These are phyloP conservation scores for Cylindrodendrum hubeiense DNA, from an alignment of 2,329 filamentous ascomycete genomes.

Conservation along the genomic window DNA sequence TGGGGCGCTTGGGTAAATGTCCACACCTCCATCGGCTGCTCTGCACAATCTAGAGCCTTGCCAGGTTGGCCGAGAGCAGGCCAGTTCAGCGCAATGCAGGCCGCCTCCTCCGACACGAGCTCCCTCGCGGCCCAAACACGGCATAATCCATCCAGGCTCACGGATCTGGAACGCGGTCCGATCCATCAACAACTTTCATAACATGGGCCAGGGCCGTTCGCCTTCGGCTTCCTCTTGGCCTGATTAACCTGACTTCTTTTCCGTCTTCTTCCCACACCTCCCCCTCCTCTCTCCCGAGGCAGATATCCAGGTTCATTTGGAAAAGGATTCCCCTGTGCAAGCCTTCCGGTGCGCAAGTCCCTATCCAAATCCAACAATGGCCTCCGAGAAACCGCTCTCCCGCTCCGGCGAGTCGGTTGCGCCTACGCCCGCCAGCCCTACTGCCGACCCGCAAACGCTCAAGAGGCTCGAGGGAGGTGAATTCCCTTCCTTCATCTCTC, in stretches of 20 bases:
- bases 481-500: background rate
- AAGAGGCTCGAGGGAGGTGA: conserved; percentile 36
- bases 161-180: conserved; percentile 21
- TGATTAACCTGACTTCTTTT: conserved; percentile 23
- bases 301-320: conserved; percentile 24
- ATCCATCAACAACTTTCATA: conserved; percentile 31
- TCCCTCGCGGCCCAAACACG: conserved; percentile 20
- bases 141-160: background rate
- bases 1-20: no score
- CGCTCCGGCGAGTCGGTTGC: conserved; percentile 38
- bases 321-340: background rate
- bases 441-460: conserved; percentile 30
- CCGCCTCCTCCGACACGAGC: conserved; percentile 1
- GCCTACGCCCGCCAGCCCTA: conserved; percentile 33
- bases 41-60: background rate
- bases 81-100: background rate
- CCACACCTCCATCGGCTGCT: no score
- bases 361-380: conserved; percentile 21
- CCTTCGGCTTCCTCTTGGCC: conserved; percentile 14
- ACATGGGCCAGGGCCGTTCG: conserved; percentile 28
- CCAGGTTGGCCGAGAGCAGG: no score
- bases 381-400: conserved; percentile 36
- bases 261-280: background rate
- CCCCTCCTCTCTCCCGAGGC: conserved; percentile 6
- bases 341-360: background rate